Evolutionary conservation across 2,329 filamentous ascomycete genomes (phyloP).

Genomic region (Colletotrichum plurivorum): DNA sequence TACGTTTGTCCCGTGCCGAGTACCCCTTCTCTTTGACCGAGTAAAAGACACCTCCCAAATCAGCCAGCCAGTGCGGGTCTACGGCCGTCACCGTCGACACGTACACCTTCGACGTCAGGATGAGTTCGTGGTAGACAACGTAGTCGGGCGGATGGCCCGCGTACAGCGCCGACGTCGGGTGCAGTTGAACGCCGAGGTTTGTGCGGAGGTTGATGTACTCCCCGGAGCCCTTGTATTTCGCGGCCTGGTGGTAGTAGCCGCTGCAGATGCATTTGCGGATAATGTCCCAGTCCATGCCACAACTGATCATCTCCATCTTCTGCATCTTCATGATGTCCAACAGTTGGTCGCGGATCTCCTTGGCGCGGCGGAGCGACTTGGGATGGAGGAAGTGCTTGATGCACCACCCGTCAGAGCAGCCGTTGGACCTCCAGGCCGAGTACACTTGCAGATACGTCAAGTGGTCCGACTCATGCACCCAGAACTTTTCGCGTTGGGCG

Average conservation of each 20-base stretch:
- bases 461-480: conserved; percentile 97
- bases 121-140: conserved; percentile 97
- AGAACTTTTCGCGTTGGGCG: conserved; percentile 96
- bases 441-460: conserved; percentile 96
- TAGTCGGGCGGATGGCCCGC: conserved; percentile 97
- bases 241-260: conserved; percentile 98
- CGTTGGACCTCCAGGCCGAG: conserved; percentile 93
- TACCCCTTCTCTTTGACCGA: conserved; percentile 98
- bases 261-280: conserved; percentile 97
- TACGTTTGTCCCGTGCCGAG: conserved; percentile 85
- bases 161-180: conserved; percentile 94
- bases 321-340: conserved; percentile 94
- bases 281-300: conserved; percentile 96
- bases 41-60: conserved; percentile 97
- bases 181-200: conserved; percentile 92
- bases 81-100: conserved; percentile 98
- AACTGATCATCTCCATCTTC: conserved; percentile 88
- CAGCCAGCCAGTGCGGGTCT: conserved; percentile 96
- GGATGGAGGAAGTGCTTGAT: conserved; percentile 92
- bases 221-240: conserved; percentile 94
- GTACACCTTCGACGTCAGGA: conserved; percentile 96
- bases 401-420: conserved; percentile 92
- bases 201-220: conserved; percentile 98
- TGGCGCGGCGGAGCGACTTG: conserved; percentile 92
- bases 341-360: conserved; percentile 95